phyloP scores from a whole-genome alignment of 495 filamentous ascomycete species.

The Penicillium verhagenii region DNA sequence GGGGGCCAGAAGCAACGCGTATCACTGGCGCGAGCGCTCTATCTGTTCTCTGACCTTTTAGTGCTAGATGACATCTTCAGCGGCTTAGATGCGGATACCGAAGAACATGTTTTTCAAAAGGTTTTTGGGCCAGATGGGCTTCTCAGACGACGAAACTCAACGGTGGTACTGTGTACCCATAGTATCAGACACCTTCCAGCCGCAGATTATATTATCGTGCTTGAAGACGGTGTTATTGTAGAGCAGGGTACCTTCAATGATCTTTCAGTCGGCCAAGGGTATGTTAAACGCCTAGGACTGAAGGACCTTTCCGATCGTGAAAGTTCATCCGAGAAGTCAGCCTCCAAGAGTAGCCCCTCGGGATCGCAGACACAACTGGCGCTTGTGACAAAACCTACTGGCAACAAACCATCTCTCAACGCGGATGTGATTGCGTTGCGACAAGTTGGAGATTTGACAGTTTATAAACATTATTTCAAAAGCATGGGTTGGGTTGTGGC shows the following conservation, averaged over 20 bases:
- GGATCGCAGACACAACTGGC: background rate
- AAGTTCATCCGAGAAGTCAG: background rate
- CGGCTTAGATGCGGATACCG: conserved; percentile 37
- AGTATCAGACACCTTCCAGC: background rate
- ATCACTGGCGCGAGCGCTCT: background rate
- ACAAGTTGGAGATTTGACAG: conserved; percentile 22
- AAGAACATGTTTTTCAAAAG: conserved; percentile 42
- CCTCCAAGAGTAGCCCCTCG: background rate
- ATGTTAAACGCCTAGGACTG: background rate
- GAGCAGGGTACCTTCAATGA: background rate
- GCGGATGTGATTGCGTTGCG: conserved; percentile 20
- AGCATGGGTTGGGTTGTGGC: conserved; percentile 28
- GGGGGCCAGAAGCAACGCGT: background rate
- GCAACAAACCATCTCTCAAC: background rate
- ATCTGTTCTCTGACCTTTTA: conserved; percentile 8
- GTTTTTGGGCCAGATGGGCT: conserved; percentile 45
- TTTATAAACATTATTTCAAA: conserved; percentile 37
- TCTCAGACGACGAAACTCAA: conserved; percentile 27
- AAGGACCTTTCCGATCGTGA: background rate
- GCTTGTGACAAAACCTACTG: background rate
- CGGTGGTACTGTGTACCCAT: conserved; percentile 38
- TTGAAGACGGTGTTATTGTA: background rate
- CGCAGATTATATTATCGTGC: background rate
- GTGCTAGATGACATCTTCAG: conserved; percentile 37
- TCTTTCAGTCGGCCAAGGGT: background rate